phyloP scores from a whole-genome alignment of 1,284 basidiomycete genomes.

The Cutaneotrichosporon sp. region DNA sequence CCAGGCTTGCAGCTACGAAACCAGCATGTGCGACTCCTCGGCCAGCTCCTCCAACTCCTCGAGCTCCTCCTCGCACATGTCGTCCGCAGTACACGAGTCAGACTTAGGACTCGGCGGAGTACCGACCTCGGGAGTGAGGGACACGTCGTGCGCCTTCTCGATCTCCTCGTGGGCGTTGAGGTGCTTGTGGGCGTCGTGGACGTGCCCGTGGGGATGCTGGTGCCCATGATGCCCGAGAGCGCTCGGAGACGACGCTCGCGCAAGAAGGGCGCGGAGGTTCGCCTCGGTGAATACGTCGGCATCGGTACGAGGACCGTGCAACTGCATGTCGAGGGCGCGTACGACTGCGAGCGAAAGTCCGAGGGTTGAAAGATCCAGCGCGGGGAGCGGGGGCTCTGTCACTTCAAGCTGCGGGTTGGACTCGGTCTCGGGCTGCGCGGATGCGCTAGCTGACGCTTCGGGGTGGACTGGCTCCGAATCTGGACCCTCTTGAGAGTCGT shows the following conservation, averaged over 20 bases:
- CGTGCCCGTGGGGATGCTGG: too few species aligned
- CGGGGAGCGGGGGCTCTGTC: too few species aligned
- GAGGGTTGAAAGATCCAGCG: neutral
- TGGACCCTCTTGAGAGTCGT: neutral
- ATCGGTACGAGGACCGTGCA: neutral
- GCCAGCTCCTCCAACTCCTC: neutral
- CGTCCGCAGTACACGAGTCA: neutral
- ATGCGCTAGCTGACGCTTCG: neutral
- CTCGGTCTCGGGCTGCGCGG: too few species aligned
- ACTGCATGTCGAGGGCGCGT: neutral
- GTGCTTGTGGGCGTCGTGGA: neutral
- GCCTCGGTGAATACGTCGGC: neutral
- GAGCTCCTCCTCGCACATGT: neutral
- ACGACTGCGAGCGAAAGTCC: neutral
- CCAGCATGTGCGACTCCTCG: neutral
- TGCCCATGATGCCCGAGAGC: too few species aligned
- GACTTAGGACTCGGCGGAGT: neutral
- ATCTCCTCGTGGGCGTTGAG: neutral
- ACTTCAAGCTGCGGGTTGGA: too few species aligned
- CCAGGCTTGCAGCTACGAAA: neutral
- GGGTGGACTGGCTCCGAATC: neutral
- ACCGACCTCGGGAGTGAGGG: neutral
- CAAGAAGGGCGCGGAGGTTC: neutral
- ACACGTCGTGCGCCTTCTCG: neutral
- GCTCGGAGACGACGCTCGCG: neutral